Conservation (phyloP, 2,329 filamentous ascomycete species). For the Epichloe sibirici region DNA sequence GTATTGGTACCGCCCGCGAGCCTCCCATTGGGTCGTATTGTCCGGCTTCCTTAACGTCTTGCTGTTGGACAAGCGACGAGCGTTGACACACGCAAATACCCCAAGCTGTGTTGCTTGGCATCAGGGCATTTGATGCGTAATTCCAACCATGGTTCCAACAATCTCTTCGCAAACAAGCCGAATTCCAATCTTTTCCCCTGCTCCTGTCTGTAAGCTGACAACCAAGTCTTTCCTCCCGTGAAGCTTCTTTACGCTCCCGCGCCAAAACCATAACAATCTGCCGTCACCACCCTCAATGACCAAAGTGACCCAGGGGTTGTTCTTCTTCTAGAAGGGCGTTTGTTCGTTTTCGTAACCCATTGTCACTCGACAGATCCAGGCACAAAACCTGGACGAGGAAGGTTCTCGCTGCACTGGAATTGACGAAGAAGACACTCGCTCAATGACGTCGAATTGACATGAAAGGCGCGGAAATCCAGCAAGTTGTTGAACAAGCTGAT, state of each 20-base stretch:
- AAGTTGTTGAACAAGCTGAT: constrained; percentile 51
- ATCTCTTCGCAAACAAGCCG: constrained; percentile 81
- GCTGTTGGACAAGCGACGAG: no score
- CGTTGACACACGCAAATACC: no score
- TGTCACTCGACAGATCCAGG: constrained; percentile 44
- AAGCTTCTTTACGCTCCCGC: constrained; percentile 51
- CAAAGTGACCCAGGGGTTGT: constrained; percentile 57
- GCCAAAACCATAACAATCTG: constrained; percentile 54
- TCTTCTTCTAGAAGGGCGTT: constrained; percentile 50
- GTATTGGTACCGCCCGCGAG: no score
- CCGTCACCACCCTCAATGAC: constrained; percentile 47
- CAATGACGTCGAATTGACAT: constrained; percentile 25
- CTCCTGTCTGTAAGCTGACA: constrained; percentile 41
- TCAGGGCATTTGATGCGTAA: constrained; percentile 5
- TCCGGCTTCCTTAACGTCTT: no score
- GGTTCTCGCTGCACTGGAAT: background rate
- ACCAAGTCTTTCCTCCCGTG: constrained; percentile 44
- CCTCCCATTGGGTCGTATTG: no score
- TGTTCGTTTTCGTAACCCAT: constrained; percentile 60
- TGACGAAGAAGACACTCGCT: constrained; percentile 2
- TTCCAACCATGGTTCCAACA: constrained; percentile 42
- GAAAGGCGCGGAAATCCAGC: constrained; percentile 54
- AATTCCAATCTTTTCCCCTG: constrained; percentile 44
- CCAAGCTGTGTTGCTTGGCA: background rate
- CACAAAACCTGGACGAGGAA: constrained; percentile 1